These are phyloP conservation scores for Ustilago sp. DNA, from an alignment of 1,284 basidiomycete genomes.

Conservation along the genomic window DNA sequence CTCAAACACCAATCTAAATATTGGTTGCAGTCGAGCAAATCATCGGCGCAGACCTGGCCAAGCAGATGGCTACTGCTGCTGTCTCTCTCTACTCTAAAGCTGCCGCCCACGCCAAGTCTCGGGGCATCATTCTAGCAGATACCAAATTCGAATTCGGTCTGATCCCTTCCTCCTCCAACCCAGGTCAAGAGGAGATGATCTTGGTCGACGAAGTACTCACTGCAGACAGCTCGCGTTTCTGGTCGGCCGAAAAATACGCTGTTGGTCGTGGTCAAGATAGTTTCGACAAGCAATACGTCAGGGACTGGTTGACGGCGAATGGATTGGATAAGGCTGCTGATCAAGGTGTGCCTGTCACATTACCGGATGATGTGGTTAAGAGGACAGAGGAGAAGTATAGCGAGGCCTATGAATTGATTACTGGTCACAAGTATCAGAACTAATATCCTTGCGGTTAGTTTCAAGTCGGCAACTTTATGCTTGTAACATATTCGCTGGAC, in stretches of 20 bases:
- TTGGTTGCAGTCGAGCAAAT: conserved; percentile 31
- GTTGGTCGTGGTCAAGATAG: conserved; percentile 84
- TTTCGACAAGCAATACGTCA: conserved; percentile 96
- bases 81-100: conserved; percentile 82
- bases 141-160: conserved; percentile 92
- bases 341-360: conserved; percentile 55
- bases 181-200: conserved; percentile 74
- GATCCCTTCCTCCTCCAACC: conserved; percentile 26
- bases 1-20: not conserved
- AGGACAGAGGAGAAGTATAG: conserved; percentile 64
- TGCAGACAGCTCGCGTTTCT: conserved; percentile 96
- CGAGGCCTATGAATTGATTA: conserved; percentile 65
- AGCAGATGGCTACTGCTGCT: conserved; percentile 75
- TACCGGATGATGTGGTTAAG: conserved; percentile 63
- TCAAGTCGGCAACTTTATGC: not conserved
- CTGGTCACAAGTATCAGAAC: conserved; percentile 51
- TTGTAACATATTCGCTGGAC: not conserved
- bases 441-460: not conserved
- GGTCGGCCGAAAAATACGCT: conserved; percentile 82
- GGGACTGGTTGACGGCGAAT: conserved; percentile 78
- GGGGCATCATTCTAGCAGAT: conserved; percentile 93
- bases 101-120: conserved; percentile 79
- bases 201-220: conserved; percentile 96
- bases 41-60: conserved; percentile 73
- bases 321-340: conserved; percentile 61